Evolutionary conservation across 257 asterid species (phyloP).

Genomic region (Solanum okadae): DNA sequence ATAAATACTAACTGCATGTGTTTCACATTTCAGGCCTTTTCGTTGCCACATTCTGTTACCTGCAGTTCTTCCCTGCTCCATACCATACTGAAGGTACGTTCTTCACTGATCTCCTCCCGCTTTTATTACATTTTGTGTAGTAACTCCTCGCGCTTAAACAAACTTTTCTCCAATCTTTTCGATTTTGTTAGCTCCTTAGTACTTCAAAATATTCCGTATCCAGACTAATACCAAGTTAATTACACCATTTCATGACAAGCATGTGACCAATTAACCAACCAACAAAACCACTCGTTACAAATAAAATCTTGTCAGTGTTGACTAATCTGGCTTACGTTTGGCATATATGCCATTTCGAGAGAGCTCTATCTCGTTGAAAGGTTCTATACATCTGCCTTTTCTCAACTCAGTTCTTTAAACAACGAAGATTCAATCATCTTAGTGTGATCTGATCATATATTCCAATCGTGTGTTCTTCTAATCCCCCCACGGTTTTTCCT

Average conservation of each 20-base stretch:
- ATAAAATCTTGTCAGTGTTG: background rate
- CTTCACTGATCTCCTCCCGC: background rate
- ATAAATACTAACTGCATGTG: background rate
- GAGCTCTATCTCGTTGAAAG: background rate
- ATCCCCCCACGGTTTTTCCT: background rate
- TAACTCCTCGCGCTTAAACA: background rate
- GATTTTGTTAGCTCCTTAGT: background rate
- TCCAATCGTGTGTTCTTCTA: background rate
- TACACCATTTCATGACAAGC: background rate
- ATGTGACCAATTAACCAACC: background rate
- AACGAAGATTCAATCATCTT: background rate
- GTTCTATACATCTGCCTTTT: background rate
- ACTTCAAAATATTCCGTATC: background rate
- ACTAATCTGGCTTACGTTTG: background rate
- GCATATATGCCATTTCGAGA: background rate
- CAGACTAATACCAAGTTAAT: background rate
- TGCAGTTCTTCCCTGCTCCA: constrained; percentile 90
- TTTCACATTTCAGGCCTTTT: constrained; percentile 36
- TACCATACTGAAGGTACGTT: constrained; percentile 47
- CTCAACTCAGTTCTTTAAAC: background rate
- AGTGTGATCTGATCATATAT: background rate
- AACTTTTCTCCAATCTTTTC: background rate
- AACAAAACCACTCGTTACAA: background rate
- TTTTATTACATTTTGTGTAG: background rate
- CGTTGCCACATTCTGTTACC: constrained; percentile 64